Conservation (phyloP, 2,329 filamentous ascomycete species). For the Fusarium sulawesiense region DNA sequence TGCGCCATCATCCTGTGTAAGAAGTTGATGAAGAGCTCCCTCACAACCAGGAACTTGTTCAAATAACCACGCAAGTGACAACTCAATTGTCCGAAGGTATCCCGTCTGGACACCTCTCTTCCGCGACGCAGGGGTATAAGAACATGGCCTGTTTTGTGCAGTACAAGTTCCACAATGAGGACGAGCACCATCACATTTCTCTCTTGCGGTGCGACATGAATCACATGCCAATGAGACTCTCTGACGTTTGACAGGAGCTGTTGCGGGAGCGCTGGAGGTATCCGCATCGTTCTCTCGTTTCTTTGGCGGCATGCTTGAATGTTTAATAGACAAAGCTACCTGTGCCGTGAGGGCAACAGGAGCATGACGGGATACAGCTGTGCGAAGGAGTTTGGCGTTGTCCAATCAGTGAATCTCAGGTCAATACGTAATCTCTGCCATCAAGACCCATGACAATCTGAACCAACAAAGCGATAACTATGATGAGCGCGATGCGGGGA, state of each 20-base stretch:
- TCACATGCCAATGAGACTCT: conserved; percentile 77
- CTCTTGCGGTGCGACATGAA: conserved; percentile 73
- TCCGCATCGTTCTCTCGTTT: conserved; percentile 49
- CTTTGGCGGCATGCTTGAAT: conserved; percentile 55
- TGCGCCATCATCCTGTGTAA: conserved; percentile 59
- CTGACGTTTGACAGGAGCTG: conserved; percentile 64
- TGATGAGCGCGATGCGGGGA: conserved; percentile 42
- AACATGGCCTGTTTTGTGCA: conserved; percentile 71
- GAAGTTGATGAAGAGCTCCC: conserved; percentile 64
- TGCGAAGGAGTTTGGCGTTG: conserved; percentile 24
- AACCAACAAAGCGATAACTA: conserved; percentile 9
- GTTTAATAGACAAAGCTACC: conserved; percentile 35
- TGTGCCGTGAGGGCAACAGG: conserved; percentile 38
- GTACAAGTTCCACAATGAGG: conserved; percentile 76
- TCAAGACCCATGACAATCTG: conserved; percentile 23
- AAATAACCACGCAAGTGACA: conserved; percentile 75
- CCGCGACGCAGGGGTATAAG: conserved; percentile 78
- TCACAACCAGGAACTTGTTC: conserved; percentile 70
- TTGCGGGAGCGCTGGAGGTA: conserved; percentile 39
- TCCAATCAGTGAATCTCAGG: conserved; percentile 39
- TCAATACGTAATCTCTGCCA: conserved; percentile 29
- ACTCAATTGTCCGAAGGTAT: conserved; percentile 79
- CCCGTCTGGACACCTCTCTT: conserved; percentile 84
- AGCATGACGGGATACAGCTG: conserved; percentile 36
- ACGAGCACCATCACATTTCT: conserved; percentile 78